A percentile compares a stretch with the other conserved stretches of the same genome.
Evolutionary conservation across 768 basidiomycete genomes (phyloP).

Genomic region (Suillus clintonianus): DNA sequence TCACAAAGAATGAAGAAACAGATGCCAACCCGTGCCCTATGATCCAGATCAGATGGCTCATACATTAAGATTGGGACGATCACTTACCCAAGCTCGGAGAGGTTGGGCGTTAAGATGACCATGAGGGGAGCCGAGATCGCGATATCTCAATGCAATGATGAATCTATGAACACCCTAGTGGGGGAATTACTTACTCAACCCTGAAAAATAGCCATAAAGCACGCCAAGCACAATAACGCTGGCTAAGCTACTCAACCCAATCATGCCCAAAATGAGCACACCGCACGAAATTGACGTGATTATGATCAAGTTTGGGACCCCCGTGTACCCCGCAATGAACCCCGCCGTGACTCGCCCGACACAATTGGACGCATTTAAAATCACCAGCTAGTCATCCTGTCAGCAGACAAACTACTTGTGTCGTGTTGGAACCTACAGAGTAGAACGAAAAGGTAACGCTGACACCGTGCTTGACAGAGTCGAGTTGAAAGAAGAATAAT

Average conservation of each 20-base stretch:
- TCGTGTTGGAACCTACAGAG: conserved; percentile 33
- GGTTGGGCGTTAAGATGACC: too few relatives aligned
- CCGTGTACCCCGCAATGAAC: conserved; percentile 39
- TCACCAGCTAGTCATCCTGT: conserved; percentile 40
- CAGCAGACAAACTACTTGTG: conserved; percentile 1
- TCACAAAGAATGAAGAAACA: conserved; percentile 46
- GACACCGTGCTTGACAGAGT: conserved; percentile 51
- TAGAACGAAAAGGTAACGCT: conserved; percentile 52
- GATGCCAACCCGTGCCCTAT: conserved; percentile 44
- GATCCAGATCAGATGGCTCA: neutral
- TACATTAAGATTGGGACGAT: too few relatives aligned
- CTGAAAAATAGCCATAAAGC: conserved; percentile 52
- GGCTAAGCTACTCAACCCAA: conserved; percentile 39
- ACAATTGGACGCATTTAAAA: conserved; percentile 54
- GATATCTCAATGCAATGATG: too few relatives aligned
- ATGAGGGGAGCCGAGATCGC: too few relatives aligned
- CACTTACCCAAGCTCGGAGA: too few relatives aligned
- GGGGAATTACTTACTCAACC: conserved; percentile 34
- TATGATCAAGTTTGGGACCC: conserved; percentile 46
- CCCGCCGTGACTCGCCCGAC: conserved; percentile 49
- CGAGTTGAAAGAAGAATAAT: conserved; percentile 59
- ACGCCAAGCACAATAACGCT: conserved; percentile 44
- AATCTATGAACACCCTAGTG: neutral
- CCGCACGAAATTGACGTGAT: conserved; percentile 34
- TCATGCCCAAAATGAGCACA: conserved; percentile 45